These are phyloP conservation scores for Taxillus chinensis DNA, from an alignment of 164 flowering plant species.

Conservation along the genomic window DNA sequence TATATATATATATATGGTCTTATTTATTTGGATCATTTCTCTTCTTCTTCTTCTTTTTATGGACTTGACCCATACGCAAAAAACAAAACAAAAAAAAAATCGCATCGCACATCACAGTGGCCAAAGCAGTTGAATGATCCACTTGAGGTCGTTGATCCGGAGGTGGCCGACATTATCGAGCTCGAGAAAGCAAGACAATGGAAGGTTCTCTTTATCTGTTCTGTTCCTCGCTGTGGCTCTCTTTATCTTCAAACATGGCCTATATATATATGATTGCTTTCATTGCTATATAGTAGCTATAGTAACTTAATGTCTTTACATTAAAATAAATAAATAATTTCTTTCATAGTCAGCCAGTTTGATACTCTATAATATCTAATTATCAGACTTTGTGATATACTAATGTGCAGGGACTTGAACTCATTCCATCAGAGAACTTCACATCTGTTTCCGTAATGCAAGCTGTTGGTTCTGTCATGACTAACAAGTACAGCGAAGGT, in stretches of 20 bases:
- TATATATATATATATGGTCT: too few relatives aligned
- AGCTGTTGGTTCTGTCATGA: constrained; percentile 99
- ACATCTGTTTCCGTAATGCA: constrained; percentile 96
- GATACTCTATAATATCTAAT: too few relatives aligned
- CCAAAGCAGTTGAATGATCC: not conserved
- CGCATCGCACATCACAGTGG: not conserved
- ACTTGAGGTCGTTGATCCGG: not conserved
- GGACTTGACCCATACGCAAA: too few relatives aligned
- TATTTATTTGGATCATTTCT: not conserved
- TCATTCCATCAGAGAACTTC: constrained; percentile 97
- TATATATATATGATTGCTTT: not conserved
- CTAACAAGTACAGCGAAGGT: constrained; percentile 99
- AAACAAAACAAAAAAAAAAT: too few relatives aligned
- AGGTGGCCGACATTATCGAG: not conserved
- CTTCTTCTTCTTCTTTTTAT: too few relatives aligned
- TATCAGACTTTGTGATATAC: not conserved
- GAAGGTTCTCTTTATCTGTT: not conserved
- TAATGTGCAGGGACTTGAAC: constrained; percentile 70
- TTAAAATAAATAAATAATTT: too few relatives aligned
- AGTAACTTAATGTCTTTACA: too few relatives aligned
- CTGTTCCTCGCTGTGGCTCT: not conserved
- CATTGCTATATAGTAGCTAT: not conserved
- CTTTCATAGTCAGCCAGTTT: too few relatives aligned
- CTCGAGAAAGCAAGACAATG: not conserved
- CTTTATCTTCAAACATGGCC: too few relatives aligned